These are phyloP conservation scores for Xylaria sp. DNA, from an alignment of 2,329 filamentous ascomycete genomes.

Conservation along the genomic window DNA sequence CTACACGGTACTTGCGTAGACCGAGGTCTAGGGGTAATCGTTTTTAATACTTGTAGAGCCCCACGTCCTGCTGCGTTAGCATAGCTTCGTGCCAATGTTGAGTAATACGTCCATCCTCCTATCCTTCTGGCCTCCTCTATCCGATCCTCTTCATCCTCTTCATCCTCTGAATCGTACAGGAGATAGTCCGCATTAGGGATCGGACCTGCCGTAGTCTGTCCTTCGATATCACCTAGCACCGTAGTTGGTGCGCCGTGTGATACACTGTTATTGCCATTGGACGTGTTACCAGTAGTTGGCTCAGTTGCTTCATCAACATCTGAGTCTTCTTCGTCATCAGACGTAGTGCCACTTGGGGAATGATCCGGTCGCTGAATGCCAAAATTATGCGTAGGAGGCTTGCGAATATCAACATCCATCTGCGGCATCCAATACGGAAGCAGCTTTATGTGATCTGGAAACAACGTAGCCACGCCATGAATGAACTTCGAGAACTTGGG, in stretches of 20 bases:
- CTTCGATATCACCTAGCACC: slow-evolving; percentile 74
- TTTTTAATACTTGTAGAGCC: slow-evolving; percentile 58
- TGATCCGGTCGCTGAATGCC: slow-evolving; percentile 85
- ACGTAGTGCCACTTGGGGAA: slow-evolving; percentile 80
- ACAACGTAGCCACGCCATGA: slow-evolving; percentile 88
- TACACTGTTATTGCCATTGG: slow-evolving; percentile 37
- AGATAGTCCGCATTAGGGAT: slow-evolving; percentile 77
- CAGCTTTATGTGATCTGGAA: slow-evolving; percentile 87
- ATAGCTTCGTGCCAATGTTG: slow-evolving; percentile 65
- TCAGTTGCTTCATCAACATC: slow-evolving; percentile 68
- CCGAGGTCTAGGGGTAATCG: slow-evolving; percentile 66
- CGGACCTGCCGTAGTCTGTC: slow-evolving; percentile 76
- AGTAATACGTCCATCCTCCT: slow-evolving; percentile 81
- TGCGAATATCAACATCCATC: slow-evolving; percentile 97
- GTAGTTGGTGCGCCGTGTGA: slow-evolving; percentile 41
- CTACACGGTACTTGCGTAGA: slow-evolving; percentile 67
- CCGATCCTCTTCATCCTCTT: slow-evolving; percentile 78
- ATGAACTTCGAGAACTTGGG: slow-evolving; percentile 99
- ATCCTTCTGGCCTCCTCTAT: slow-evolving; percentile 81
- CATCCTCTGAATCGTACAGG: slow-evolving; percentile 91
- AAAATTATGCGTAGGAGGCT: slow-evolving; percentile 87
- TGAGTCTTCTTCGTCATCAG: slow-evolving; percentile 78
- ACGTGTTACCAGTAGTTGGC: slow-evolving; percentile 13
- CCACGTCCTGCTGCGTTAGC: slow-evolving; percentile 57
- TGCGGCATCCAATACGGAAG: slow-evolving; percentile 98